Conservation (phyloP, 331 rosid species). For the Erythrophleum ivorense region DNA sequence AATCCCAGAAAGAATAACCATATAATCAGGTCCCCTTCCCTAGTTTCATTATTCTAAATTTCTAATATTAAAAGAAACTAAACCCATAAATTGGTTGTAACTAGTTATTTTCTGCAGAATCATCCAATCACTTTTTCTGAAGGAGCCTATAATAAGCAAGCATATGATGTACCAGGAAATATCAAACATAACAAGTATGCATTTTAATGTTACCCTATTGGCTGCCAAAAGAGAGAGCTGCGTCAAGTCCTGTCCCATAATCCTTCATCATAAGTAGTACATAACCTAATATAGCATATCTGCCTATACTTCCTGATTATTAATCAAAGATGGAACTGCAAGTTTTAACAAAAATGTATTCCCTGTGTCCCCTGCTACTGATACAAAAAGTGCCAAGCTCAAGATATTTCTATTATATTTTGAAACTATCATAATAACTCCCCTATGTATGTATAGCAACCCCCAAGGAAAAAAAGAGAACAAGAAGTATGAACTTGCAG, state of each 20-base stretch:
- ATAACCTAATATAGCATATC: neutral
- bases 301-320: neutral
- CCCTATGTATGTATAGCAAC: neutral
- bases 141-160: neutral
- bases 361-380: neutral
- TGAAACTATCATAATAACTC: conserved; percentile 7
- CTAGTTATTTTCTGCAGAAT: neutral
- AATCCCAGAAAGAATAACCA: conserved; percentile 2
- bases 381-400: neutral
- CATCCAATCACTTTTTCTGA: neutral
- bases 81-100: neutral
- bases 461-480: neutral
- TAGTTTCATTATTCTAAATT: neutral
- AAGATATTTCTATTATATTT: conserved; percentile 18
- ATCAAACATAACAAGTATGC: conserved; percentile 24
- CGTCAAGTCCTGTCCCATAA: neutral
- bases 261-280: neutral
- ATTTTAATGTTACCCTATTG: neutral
- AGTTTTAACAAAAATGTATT: neutral
- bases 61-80: conserved; percentile 3
- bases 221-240: neutral
- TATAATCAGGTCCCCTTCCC: neutral
- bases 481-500: conserved; percentile 18
- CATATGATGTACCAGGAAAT: neutral
- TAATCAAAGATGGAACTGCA: neutral